Conservation (phyloP, 768 basidiomycete species). For the Pulveroboletus sp. region DNA sequence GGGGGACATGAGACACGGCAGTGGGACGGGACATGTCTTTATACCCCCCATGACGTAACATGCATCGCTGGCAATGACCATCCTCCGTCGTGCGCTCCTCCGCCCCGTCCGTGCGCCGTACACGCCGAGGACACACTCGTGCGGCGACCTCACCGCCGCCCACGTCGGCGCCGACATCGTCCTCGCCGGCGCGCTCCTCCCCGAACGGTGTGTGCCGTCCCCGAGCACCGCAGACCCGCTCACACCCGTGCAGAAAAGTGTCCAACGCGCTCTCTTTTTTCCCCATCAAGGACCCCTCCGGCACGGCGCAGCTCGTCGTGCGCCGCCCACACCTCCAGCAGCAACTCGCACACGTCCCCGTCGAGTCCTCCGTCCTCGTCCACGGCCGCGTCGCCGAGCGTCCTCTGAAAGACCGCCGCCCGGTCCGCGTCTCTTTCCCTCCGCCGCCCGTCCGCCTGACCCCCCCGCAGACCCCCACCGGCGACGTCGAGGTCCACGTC, state of each 20-base stretch:
- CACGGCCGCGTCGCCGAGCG: constrained; percentile 69
- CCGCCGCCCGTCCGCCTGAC: constrained; percentile 3
- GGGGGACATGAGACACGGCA: neutral
- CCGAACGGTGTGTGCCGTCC: constrained; percentile 60
- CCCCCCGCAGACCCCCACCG: constrained; percentile 51
- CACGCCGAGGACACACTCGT: constrained; percentile 60
- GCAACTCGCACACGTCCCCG: constrained; percentile 59
- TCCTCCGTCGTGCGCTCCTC: neutral
- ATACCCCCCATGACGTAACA: constrained; percentile 12
- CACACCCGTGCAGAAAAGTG: constrained; percentile 56
- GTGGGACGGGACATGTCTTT: too few relatives aligned
- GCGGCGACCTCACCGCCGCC: constrained; percentile 51
- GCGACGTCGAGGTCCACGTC: constrained; percentile 80
- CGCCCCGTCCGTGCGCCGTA: constrained; percentile 46
- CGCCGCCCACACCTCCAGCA: constrained; percentile 40
- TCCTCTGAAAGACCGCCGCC: constrained; percentile 58
- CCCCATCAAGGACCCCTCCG: constrained; percentile 76
- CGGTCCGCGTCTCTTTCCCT: constrained; percentile 41
- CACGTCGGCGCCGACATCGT: constrained; percentile 60
- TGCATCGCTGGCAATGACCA: neutral
- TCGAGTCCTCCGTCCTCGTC: constrained; percentile 77
- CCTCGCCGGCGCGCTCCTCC: constrained; percentile 79
- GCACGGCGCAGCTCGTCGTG: constrained; percentile 76
- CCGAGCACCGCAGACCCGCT: constrained; percentile 32
- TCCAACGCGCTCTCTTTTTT: constrained; percentile 77